Percentiles rank a stretch among this genome's conserved stretches.
phyloP scores from a whole-genome alignment of 768 basidiomycete species.

The Dioszegia crocea region DNA sequence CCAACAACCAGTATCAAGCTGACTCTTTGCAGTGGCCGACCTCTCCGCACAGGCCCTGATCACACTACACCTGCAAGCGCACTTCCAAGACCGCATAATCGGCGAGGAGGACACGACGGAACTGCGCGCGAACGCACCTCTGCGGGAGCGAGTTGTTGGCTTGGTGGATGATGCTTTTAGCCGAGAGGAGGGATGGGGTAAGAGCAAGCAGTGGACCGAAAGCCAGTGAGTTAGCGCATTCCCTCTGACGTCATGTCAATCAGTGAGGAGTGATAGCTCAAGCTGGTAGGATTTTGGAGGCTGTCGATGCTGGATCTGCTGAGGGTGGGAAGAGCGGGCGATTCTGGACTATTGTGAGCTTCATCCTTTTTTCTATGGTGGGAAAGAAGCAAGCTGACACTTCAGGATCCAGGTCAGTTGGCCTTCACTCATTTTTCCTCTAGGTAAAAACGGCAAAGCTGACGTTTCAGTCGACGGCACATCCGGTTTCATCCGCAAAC shows the following conservation, averaged over 20 bases:
- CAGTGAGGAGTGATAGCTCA: too few relatives aligned
- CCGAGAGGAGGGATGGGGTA: slow-evolving; percentile 52
- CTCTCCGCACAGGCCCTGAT: slow-evolving; percentile 91
- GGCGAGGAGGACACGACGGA: slow-evolving; percentile 92
- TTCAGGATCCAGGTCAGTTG: slow-evolving; percentile 25
- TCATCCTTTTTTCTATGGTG: neutral
- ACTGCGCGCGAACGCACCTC: slow-evolving; percentile 57
- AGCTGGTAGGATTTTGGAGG: slow-evolving; percentile 62
- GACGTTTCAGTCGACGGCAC: slow-evolving; percentile 81
- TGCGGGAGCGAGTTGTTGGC: slow-evolving; percentile 66
- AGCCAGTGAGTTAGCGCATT: slow-evolving; percentile 37
- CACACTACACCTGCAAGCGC: slow-evolving; percentile 66
- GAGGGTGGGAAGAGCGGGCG: slow-evolving; percentile 64
- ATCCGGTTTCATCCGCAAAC: slow-evolving; percentile 85
- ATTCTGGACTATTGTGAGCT: slow-evolving; percentile 49
- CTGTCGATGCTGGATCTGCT: slow-evolving; percentile 71
- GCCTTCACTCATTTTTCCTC: neutral
- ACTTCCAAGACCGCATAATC: slow-evolving; percentile 80
- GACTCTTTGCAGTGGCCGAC: slow-evolving; percentile 67
- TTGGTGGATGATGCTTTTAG: slow-evolving; percentile 78
- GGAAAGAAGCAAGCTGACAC: neutral
- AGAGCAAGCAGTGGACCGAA: slow-evolving; percentile 31
- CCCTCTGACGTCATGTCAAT: too few relatives aligned
- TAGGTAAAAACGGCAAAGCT: neutral
- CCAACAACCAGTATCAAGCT: too few relatives aligned